Conservation (phyloP, 1,284 basidiomycete genomes). For the Chondrostereum purpureum region DNA sequence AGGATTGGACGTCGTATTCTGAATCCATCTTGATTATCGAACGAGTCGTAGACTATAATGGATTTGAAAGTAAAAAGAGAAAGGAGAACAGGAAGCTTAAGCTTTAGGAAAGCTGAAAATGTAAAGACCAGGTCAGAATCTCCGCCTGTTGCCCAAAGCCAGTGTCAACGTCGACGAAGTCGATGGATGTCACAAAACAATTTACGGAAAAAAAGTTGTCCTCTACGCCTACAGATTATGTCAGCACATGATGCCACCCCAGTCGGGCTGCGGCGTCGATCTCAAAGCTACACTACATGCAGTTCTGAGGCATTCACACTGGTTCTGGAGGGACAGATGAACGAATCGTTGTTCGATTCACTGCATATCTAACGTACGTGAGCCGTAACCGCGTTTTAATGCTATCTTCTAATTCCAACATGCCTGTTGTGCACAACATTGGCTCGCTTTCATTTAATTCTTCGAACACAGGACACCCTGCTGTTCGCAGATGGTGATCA, state of each 20-base stretch:
- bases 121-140: background rate
- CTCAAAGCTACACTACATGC: too few relatives aligned
- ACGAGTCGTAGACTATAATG: background rate
- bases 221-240: background rate
- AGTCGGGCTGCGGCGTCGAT: too few relatives aligned
- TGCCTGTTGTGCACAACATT: too few relatives aligned
- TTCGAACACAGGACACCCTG: too few relatives aligned
- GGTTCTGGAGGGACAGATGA: too few relatives aligned
- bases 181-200: background rate
- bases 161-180: background rate
- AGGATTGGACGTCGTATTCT: conserved; percentile 18
- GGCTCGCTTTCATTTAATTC: too few relatives aligned
- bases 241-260: background rate
- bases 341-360: too few relatives aligned
- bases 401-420: too few relatives aligned
- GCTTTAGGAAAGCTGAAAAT: background rate
- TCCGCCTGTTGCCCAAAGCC: background rate
- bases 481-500: too few relatives aligned
- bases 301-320: too few relatives aligned
- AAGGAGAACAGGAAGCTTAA: background rate
- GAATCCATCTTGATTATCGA: conserved; percentile 16
- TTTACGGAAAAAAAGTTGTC: background rate
- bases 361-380: too few relatives aligned
- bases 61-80: background rate
- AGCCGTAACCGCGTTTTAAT: too few relatives aligned